A percentile compares a stretch with the other conserved stretches of the same genome.
These are phyloP conservation scores for Harrya chromipes DNA, from an alignment of 768 basidiomycete species.

Conservation along the genomic window DNA sequence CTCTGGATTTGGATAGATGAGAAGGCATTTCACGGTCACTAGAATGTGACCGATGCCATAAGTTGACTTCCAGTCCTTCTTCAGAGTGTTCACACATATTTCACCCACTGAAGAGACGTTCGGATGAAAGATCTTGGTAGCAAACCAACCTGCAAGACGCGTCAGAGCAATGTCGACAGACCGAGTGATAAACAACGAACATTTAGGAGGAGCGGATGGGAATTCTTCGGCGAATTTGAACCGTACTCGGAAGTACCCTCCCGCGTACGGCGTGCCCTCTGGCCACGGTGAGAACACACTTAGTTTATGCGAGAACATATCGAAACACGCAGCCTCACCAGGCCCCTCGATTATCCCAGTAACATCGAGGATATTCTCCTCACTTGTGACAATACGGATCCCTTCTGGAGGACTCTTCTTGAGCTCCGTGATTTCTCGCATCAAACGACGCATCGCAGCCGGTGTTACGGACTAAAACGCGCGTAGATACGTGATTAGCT, in stretches of 20 bases:
- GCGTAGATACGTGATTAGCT: background rate
- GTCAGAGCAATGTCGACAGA: constrained; percentile 2
- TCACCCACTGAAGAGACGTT: constrained; percentile 89
- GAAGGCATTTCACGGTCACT: constrained; percentile 89
- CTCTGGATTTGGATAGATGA: constrained; percentile 97
- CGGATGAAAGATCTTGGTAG: constrained; percentile 96
- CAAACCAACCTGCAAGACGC: constrained; percentile 66
- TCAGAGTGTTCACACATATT: constrained; percentile 95
- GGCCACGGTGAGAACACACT: constrained; percentile 8
- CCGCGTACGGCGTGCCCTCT: constrained; percentile 69
- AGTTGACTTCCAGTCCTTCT: constrained; percentile 93
- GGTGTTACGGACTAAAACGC: constrained; percentile 41
- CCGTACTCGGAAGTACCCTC: constrained; percentile 69
- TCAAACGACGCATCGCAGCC: constrained; percentile 74
- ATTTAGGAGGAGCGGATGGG: constrained; percentile 91
- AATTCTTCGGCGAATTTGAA: constrained; percentile 95
- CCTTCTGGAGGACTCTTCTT: constrained; percentile 85
- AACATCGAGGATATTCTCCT: constrained; percentile 86
- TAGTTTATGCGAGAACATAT: constrained; percentile 1
- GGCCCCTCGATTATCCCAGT: constrained; percentile 89
- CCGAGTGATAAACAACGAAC: constrained; percentile 37
- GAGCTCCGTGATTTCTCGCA: constrained; percentile 82
- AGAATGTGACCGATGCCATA: constrained; percentile 92
- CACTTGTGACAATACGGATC: constrained; percentile 81
- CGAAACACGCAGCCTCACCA: constrained; percentile 47